Percentiles rank a stretch among this genome's conserved stretches.
phyloP scores from a whole-genome alignment of 306 rosid genomes.

The Vicia faba region DNA sequence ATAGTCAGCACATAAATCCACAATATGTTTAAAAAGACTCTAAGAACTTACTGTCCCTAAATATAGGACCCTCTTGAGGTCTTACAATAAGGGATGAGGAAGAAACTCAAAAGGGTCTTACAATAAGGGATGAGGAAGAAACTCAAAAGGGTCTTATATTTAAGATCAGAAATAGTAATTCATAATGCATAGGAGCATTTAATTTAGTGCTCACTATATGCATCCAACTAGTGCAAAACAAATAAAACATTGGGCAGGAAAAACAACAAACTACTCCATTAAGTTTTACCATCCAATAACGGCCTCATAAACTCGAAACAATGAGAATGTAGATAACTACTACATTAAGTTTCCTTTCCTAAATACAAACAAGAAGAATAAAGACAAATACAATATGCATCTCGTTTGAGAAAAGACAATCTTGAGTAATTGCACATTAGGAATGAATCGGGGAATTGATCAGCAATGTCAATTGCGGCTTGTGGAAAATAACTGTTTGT shows the following conservation, averaged over 20 bases:
- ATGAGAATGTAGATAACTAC: conserved; percentile 12
- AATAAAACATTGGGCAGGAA: conserved; percentile 5
- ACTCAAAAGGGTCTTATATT: too few relatives aligned
- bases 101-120: too few relatives aligned
- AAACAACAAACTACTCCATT: conserved; percentile 8
- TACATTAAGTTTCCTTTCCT: conserved; percentile 6
- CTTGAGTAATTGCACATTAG: conserved; percentile 26
- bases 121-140: too few relatives aligned
- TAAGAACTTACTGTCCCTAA: neutral
- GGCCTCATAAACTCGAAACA: conserved; percentile 20
- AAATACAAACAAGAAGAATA: conserved; percentile 22
- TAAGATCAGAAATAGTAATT: too few relatives aligned
- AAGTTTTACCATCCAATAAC: conserved; percentile 23
- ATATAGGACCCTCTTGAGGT: too few relatives aligned
- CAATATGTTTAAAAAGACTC: conserved; percentile 5
- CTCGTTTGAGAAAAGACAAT: conserved; percentile 20
- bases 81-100: too few relatives aligned
- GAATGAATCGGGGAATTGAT: conserved; percentile 22
- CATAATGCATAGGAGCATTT: neutral
- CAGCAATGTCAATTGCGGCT: neutral
- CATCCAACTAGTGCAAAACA: conserved; percentile 31
- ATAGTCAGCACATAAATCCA: conserved; percentile 37
- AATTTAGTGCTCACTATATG: conserved; percentile 18
- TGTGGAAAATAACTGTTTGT: neutral
- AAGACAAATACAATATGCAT: conserved; percentile 21